Percentiles rank a stretch among this genome's conserved stretches.
These are phyloP conservation scores for Camellia granthamiana DNA, from an alignment of 148 eudicot genomes.

Conservation along the genomic window DNA sequence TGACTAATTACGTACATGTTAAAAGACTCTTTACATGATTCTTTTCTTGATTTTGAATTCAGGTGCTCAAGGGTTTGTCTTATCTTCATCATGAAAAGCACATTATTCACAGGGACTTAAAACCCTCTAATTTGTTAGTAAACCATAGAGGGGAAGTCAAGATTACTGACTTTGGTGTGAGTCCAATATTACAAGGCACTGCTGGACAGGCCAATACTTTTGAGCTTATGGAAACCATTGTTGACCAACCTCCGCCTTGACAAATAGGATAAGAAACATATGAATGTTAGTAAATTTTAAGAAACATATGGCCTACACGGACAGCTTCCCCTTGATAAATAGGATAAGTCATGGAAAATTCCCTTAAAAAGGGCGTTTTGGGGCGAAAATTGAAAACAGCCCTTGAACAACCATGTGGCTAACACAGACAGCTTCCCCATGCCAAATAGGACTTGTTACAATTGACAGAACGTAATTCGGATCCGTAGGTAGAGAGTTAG, in stretches of 20 bases:
- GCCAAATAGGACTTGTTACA: too few relatives aligned
- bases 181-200: constrained; percentile 84
- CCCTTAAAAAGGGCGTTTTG: too few relatives aligned
- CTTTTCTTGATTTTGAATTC: constrained; percentile 18
- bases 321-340: too few relatives aligned
- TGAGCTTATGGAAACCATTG: constrained; percentile 83
- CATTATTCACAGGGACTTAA: constrained; percentile 91
- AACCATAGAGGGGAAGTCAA: constrained; percentile 97
- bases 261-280: too few relatives aligned
- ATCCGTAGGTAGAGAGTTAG: too few relatives aligned
- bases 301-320: too few relatives aligned
- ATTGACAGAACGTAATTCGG: too few relatives aligned
- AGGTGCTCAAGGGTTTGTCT: constrained; percentile 91
- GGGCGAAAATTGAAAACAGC: too few relatives aligned
- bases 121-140: constrained; percentile 92
- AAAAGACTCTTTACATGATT: constrained; percentile 12
- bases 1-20: neutral
- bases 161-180: constrained; percentile 98
- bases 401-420: too few relatives aligned
- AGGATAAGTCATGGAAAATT: too few relatives aligned
- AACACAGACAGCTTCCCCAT: too few relatives aligned
- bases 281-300: too few relatives aligned
- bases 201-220: constrained; percentile 85
- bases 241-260: constrained; percentile 72
- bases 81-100: constrained; percentile 97